phyloP scores from a whole-genome alignment of 2,329 filamentous ascomycete species.

The Paramyrothecium sp. region DNA sequence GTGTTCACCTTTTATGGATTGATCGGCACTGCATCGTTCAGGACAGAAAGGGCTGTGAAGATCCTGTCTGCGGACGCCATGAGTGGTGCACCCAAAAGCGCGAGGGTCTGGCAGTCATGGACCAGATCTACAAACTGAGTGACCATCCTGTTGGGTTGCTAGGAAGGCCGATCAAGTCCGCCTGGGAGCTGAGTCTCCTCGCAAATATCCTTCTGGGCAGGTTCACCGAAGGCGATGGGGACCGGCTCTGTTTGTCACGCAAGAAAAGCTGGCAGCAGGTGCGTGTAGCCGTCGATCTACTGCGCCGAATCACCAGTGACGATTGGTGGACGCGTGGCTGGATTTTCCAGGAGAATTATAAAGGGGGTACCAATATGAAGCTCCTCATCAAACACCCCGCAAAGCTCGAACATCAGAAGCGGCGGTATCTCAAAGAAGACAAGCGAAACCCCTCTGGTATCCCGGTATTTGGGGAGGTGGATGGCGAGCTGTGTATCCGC shows the following conservation, averaged over 20 bases:
- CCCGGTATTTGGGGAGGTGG: conserved; percentile 10
- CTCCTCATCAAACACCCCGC: conserved; percentile 22
- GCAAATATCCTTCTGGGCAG: conserved; percentile 13
- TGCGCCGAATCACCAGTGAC: conserved; percentile 21
- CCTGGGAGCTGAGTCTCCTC: conserved; percentile 13
- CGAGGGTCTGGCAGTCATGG: conserved; percentile 26
- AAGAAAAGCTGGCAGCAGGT: conserved; percentile 3
- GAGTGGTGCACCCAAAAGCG: conserved; percentile 20
- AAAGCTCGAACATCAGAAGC: conserved; percentile 16
- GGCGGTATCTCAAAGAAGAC: conserved; percentile 1
- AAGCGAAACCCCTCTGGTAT: not conserved
- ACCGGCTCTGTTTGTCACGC: conserved; percentile 7
- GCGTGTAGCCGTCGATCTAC: conserved; percentile 13
- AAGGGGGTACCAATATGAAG: conserved; percentile 21
- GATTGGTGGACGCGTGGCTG: conserved; percentile 29
- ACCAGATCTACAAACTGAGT: conserved; percentile 27
- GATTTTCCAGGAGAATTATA: conserved; percentile 33
- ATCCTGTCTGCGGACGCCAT: conserved; percentile 10
- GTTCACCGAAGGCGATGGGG: conserved; percentile 10
- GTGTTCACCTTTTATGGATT: conserved; percentile 23
- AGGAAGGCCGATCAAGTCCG: conserved; percentile 11
- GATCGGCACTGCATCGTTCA: conserved; percentile 24
- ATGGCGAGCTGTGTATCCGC: conserved; percentile 22
- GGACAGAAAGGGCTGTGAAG: conserved; percentile 13
- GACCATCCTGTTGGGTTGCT: conserved; percentile 26